Evolutionary conservation across 768 basidiomycete genomes (phyloP), one percentile per base, ranked within the genome.

Genomic region (Collybia mongolica): DNA sequence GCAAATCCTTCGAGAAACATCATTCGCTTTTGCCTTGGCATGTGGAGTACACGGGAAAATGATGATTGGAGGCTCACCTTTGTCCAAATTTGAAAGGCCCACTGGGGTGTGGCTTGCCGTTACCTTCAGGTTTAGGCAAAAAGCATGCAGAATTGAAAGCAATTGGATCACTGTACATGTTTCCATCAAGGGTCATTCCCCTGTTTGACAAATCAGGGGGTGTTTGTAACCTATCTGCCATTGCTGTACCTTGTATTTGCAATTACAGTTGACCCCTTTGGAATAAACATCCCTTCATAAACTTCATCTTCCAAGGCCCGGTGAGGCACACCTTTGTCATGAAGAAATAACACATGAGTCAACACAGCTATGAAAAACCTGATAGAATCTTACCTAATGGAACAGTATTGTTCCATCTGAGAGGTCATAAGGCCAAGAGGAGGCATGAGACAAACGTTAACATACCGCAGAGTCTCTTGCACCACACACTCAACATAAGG

Each of bases 11-110:
- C 9, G 20, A 44, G 36, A 5, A n/a, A 14, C 14, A 54, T 55
- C 11, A 56, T 53, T 39, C 14, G 26, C 1, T 26, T 26, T 26
- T 28, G 29, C 23, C 12, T 19, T 23, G 19, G 23, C 24, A 19
- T 37, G 22, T 39, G 18, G 7, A n/a, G 18, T 39, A 37, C 20
- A 23, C 20, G 2, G 12, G 37, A 24, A 35, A 42, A 6, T 26
- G 26, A 12, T 38, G 32, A 32, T 3, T 9, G 9, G n/a, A 2
- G 70, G 60, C 64, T 49, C 12, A 70, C 69, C 69, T 62, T 37
- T 81, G 59, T 8, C 72, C 72, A 52, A 72, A 73, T 2, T 71
- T 72, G 50, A 70, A 73, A n/a, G 80, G 69, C 54, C 58, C 28
- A 59, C 32, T 14, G 17, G 46, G 48, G 43, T 54, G 53, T 14